These are phyloP conservation scores for Nicotiana rustica DNA, from an alignment of 305 asterid genomes.

Conservation along the genomic window DNA sequence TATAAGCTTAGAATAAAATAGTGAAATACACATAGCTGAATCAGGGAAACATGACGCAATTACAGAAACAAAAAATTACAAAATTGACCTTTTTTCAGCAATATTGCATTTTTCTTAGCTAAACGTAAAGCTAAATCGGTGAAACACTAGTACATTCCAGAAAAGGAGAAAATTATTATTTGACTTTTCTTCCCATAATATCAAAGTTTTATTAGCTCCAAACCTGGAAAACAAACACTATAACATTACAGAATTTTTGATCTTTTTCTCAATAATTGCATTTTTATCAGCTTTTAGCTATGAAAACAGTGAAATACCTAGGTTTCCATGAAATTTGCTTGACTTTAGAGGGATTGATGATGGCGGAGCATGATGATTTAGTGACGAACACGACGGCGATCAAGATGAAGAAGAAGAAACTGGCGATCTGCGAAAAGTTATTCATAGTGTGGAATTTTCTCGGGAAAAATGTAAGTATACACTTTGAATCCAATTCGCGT, in stretches of 20 bases:
- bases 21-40: constrained; percentile 27
- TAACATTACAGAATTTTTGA: neutral
- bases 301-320: constrained; percentile 53
- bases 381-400: constrained; percentile 60
- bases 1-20: neutral
- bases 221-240: neutral
- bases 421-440: constrained; percentile 42
- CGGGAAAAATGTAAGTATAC: neutral
- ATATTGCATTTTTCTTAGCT: neutral
- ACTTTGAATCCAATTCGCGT: constrained; percentile 41
- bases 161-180: neutral
- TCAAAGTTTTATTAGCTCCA: neutral
- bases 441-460: constrained; percentile 42
- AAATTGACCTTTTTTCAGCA: neutral
- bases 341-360: constrained; percentile 93
- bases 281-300: neutral
- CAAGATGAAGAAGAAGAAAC: constrained; percentile 49
- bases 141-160: constrained; percentile 5
- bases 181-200: neutral
- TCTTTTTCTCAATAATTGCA: constrained; percentile 5
- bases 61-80: neutral
- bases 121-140: neutral
- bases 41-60: constrained; percentile 27
- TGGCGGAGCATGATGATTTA: constrained; percentile 57
- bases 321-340: constrained; percentile 86